Evolutionary conservation across 148 eudicot species (phyloP).

Genomic region (Polygonum maritimum): DNA sequence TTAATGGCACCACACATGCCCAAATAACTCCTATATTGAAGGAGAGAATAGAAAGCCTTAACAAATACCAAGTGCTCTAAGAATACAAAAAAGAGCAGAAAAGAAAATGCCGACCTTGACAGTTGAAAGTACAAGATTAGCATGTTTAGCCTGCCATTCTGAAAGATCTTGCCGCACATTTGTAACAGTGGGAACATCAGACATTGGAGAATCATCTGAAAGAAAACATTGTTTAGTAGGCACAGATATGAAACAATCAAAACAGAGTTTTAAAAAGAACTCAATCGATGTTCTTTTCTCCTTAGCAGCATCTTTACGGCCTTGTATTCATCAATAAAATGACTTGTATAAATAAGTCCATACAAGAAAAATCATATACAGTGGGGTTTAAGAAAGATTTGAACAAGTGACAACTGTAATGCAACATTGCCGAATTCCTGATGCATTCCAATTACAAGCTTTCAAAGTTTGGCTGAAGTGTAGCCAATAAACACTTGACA

Average conservation of each 20-base stretch:
- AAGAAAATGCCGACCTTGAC: constrained; percentile 50
- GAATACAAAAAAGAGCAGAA: background rate
- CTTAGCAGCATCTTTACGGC: background rate
- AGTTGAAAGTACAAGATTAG: constrained; percentile 70
- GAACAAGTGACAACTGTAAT: background rate
- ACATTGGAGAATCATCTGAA: constrained; percentile 77
- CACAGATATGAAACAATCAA: background rate
- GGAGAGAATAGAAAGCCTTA: background rate
- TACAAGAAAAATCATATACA: background rate
- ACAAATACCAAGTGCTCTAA: background rate
- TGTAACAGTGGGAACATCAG: constrained; percentile 82
- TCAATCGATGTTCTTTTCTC: background rate
- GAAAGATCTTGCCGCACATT: constrained; percentile 96
- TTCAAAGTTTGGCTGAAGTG: too few species aligned
- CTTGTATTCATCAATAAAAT: background rate
- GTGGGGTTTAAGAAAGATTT: background rate
- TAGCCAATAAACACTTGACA: background rate
- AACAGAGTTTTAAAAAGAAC: background rate
- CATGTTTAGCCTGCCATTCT: constrained; percentile 88
- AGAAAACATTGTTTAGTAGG: constrained; percentile 15
- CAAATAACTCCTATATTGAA: background rate
- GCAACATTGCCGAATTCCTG: background rate
- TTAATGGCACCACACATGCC: background rate
- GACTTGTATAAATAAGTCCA: background rate
- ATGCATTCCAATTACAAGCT: background rate